Evolutionary conservation across 164 flowering plant genomes (phyloP), one percentile per base, ranked within the genome.

Genomic region (Aristolochia fimbriata): DNA sequence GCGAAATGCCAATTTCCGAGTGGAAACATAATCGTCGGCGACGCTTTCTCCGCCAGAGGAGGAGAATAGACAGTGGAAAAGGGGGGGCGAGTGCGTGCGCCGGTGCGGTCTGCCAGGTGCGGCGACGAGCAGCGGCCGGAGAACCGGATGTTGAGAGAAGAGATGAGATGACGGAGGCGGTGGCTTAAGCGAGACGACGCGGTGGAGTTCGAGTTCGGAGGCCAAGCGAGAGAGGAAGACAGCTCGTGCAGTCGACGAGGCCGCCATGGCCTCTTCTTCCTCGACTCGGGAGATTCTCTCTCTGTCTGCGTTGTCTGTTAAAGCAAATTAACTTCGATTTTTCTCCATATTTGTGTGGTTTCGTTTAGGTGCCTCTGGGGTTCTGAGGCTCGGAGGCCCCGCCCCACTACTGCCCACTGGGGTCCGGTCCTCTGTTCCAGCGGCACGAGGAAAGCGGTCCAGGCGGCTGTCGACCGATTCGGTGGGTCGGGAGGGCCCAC

Each of bases 1-100:
- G 52, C 82, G 83, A 51, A 82, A 74, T 6, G 68, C 72, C 6
- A 79, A 68, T 63, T 76, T 82, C 41, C 80, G 72, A 12, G 88
- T 84, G 50, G 86, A 85, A 0, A 88, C 86, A 55, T 79, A 83
- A 57, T 81, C 87, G 55, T 83, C 91, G 33, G 83, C 85, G 21
- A 80, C 83, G 0, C 87, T 92, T 4, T 92, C 93, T 45, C 87
- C 81, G 55, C 76, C 84, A 0, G 77, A 78, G 22, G 80, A 85
- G 51, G 83, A 77, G 22, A 79, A 59, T 11, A 85, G 74, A 65
- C 94, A 85, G 65, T 69, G 73, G 55, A 55, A n/a, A 13, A 55
- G 43, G 11, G 61, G 41, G 17, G 49, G 16, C 20, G 49, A 47
- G 41, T 41, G 24, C 9, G 55, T n/a, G 22, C 60, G 25, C 33